phyloP scores from a whole-genome alignment of 2,329 filamentous ascomycete species.

The Aspergillus texensis region DNA sequence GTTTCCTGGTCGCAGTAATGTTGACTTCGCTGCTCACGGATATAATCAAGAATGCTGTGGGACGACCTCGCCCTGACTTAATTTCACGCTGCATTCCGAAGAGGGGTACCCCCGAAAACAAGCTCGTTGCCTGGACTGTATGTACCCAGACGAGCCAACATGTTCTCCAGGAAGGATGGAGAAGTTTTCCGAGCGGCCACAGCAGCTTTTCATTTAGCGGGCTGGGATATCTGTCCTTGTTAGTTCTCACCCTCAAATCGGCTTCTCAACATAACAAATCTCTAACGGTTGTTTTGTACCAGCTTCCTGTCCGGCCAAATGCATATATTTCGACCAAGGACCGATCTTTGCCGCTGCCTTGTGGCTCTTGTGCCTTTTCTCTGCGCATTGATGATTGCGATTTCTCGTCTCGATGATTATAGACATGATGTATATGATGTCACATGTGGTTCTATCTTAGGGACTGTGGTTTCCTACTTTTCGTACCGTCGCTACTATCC shows the following conservation, averaged over 20 bases:
- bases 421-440: slow-evolving; percentile 67
- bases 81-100: slow-evolving; percentile 82
- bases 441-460: slow-evolving; percentile 57
- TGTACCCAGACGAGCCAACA: slow-evolving; percentile 57
- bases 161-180: slow-evolving; percentile 65
- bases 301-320: slow-evolving; percentile 58
- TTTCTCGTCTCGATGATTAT: slow-evolving; percentile 65
- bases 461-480: slow-evolving; percentile 58
- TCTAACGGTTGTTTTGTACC: not conserved
- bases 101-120: slow-evolving; percentile 57
- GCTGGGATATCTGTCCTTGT: slow-evolving; percentile 60
- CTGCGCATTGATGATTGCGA: slow-evolving; percentile 61
- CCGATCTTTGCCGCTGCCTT: slow-evolving; percentile 59
- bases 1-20: slow-evolving; percentile 74
- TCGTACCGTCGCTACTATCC: slow-evolving; percentile 66
- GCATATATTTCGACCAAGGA: slow-evolving; percentile 60
- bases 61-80: slow-evolving; percentile 81
- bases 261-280: too few species aligned
- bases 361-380: slow-evolving; percentile 59
- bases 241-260: slow-evolving; percentile 17
- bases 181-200: slow-evolving; percentile 66
- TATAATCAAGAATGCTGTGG: slow-evolving; percentile 84
- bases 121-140: slow-evolving; percentile 53
- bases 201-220: slow-evolving; percentile 64
- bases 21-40: slow-evolving; percentile 85